phyloP scores from a whole-genome alignment of 176 grass and related monocot genomes.

The Carex littledalei region DNA sequence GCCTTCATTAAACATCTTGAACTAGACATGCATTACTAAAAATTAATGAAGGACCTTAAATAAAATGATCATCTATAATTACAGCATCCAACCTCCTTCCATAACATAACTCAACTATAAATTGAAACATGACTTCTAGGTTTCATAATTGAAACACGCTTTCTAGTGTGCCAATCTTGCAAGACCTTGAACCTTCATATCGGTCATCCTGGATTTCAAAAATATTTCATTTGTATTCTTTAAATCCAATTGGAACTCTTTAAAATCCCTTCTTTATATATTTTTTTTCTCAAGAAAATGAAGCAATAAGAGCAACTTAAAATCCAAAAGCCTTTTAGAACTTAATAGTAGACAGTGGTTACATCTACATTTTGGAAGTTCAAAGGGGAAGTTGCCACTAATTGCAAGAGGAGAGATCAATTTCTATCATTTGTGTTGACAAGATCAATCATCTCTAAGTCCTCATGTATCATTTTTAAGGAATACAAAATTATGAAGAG shows the following conservation, averaged over 20 bases:
- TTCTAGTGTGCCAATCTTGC: neutral
- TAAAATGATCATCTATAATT: neutral
- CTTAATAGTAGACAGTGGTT: neutral
- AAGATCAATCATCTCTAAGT: neutral
- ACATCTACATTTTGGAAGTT: neutral
- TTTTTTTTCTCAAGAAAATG: neutral
- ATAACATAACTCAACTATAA: neutral
- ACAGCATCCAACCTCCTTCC: neutral
- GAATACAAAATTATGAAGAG: neutral
- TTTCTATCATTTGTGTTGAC: neutral
- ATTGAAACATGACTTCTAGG: neutral
- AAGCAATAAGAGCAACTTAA: neutral
- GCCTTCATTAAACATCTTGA: conserved; percentile 55
- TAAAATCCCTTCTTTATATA: neutral
- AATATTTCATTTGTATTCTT: neutral
- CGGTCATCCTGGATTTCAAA: neutral
- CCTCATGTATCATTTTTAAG: neutral
- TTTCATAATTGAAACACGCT: too few species aligned
- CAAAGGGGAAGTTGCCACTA: neutral
- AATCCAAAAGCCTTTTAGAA: neutral
- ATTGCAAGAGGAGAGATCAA: neutral
- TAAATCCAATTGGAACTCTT: neutral
- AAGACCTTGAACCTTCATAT: neutral
- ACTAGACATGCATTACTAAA: conserved; percentile 14
- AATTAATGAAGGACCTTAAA: conserved; percentile 4